Percentiles rank a stretch among this genome's conserved stretches.
phyloP scores from a whole-genome alignment of 345 rosid genomes.

The Sisymbrium altissimum region DNA sequence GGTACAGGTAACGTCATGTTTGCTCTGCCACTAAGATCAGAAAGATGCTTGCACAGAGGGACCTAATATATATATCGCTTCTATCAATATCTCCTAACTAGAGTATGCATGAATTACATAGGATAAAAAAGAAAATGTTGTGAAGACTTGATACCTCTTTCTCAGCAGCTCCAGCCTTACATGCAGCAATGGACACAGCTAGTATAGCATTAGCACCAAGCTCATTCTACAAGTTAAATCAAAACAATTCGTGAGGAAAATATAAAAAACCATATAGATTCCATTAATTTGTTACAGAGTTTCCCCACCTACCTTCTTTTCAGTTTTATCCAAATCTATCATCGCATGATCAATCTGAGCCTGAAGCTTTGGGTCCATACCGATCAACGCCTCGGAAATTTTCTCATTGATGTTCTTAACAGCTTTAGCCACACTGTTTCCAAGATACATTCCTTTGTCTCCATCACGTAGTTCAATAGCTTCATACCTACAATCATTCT shows the following conservation, averaged over 20 bases:
- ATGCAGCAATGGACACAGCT: conserved; percentile 97
- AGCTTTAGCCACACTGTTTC: conserved; percentile 87
- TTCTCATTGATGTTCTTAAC: conserved; percentile 87
- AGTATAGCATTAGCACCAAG: conserved; percentile 92
- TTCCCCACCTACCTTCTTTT: conserved; percentile 63
- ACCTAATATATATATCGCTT: conserved; percentile 45
- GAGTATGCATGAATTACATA: neutral
- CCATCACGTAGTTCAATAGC: conserved; percentile 95
- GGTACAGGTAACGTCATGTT: conserved; percentile 79
- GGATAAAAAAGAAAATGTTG: neutral
- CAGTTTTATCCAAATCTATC: conserved; percentile 95
- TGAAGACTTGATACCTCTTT: conserved; percentile 56
- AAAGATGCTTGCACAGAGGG: conserved; percentile 85
- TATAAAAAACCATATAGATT: neutral
- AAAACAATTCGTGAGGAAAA: neutral
- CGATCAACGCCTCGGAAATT: conserved; percentile 78
- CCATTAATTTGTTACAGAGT: neutral
- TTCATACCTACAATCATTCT: conserved; percentile 62
- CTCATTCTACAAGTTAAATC: conserved; percentile 51
- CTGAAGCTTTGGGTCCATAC: conserved; percentile 95
- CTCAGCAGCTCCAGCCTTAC: conserved; percentile 99
- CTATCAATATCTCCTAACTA: conserved; percentile 22
- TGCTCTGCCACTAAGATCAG: conserved; percentile 77
- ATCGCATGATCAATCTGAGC: conserved; percentile 93
- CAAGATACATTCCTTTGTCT: conserved; percentile 85